phyloP scores from a whole-genome alignment of 768 basidiomycete species.

The Termitomyces sp. region DNA sequence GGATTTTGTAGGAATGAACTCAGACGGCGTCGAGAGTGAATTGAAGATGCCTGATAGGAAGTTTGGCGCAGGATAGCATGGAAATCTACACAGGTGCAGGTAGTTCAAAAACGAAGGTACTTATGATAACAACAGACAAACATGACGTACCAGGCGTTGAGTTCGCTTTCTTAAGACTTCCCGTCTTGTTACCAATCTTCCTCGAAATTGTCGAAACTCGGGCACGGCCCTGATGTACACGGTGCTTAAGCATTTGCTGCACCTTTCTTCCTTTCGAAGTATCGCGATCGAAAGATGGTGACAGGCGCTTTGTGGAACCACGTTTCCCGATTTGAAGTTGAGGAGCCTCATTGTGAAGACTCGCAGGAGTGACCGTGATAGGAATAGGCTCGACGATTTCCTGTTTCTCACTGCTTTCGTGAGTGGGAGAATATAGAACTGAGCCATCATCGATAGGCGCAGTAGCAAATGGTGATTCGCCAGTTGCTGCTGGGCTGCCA shows the following conservation, averaged over 20 bases:
- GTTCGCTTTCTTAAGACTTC: conserved; percentile 50
- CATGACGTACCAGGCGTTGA: conserved; percentile 62
- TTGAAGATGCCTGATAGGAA: conserved; percentile 71
- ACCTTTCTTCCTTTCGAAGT: conserved; percentile 65
- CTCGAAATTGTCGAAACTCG: conserved; percentile 73
- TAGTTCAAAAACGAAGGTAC: background rate
- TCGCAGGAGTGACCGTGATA: conserved; percentile 62
- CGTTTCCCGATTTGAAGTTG: background rate
- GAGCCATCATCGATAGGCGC: background rate
- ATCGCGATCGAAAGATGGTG: conserved; percentile 36
- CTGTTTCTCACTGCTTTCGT: conserved; percentile 4
- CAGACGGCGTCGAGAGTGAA: conserved; percentile 70
- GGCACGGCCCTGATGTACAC: conserved; percentile 68
- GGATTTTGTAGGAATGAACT: conserved; percentile 42
- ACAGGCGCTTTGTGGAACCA: conserved; percentile 26
- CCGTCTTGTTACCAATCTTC: conserved; percentile 62
- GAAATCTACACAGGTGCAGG: conserved; percentile 45
- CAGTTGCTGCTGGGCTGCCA: conserved; percentile 7
- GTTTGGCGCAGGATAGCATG: conserved; percentile 57
- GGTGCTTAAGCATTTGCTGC: conserved; percentile 68
- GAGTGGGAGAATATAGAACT: background rate
- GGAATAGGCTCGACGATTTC: conserved; percentile 28
- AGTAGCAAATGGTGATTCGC: conserved; percentile 6
- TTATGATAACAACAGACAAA: background rate
- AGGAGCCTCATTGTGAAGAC: conserved; percentile 32